Evolutionary conservation across 805 yeast genomes (phyloP), one percentile per base, ranked within the genome.

Genomic region (Cyberlindnera lachancei): DNA sequence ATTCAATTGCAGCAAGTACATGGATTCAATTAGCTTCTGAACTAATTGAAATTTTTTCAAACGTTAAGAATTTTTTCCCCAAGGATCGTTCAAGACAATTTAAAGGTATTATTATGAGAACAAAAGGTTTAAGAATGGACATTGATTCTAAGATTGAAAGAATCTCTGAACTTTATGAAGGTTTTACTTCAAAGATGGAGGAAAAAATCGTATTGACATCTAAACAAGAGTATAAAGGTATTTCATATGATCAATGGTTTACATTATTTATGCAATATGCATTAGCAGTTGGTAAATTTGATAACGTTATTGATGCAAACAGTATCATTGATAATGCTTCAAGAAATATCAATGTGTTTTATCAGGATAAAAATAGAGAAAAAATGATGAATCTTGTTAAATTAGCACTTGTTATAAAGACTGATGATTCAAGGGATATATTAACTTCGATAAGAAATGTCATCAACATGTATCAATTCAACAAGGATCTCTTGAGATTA

Each of bases 1-100:
- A 78, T 40, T 58, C 55, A 12, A 75, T 73, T n/a, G 82, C 92
- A 0, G 68, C 75, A 3, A 64, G 69, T 7, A 72, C 84, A 2
- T 92, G 97, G 97, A 68, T 84, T 42, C 84, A 85, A 38, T 62
- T 77, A 5, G 95, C 90, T 0, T 72, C 84, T 3, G 94, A 82
- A 43, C 65, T 92, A 31, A 75, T 90, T 25, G 94, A 87, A 48
- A 74, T 83, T 38, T 88, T 92, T 51, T 74, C 82, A 17, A 72
- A 78, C 34, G 86, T 84, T 10, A 69, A 79, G 40, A 75, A 76
- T 45, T 84, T 92, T 42, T 88, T 84, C 48, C 82, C 88, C 2
- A 68, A 75, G 30, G 94, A 85, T 46, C 70, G 79, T 35, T 78
- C 78, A 10, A 74, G 79, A 31, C 66, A 69, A 15, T 83, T 83